phyloP scores from a whole-genome alignment of 148 eudicot species.

The Drosera capensis region DNA sequence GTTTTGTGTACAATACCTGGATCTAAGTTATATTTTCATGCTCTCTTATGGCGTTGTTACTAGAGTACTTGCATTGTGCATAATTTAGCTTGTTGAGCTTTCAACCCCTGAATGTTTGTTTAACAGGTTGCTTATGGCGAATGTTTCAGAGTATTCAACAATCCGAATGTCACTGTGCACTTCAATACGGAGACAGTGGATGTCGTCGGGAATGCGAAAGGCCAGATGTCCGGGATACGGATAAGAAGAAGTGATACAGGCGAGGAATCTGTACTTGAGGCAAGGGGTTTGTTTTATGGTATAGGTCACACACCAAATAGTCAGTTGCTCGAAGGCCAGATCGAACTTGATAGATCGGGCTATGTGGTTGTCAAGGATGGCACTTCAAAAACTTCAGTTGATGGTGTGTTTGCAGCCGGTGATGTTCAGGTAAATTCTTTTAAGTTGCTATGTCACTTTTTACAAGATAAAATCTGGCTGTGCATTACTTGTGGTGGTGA shows the following conservation, averaged over 20 bases:
- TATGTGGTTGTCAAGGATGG: constrained; percentile 78
- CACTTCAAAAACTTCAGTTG: constrained; percentile 61
- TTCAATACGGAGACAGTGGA: constrained; percentile 71
- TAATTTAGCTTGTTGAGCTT: constrained; percentile 25
- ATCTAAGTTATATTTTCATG: neutral
- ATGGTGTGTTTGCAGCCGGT: constrained; percentile 94
- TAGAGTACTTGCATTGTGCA: neutral
- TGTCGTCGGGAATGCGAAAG: constrained; percentile 66
- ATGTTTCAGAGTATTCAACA: constrained; percentile 99
- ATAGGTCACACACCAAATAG: constrained; percentile 96
- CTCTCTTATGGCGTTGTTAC: neutral
- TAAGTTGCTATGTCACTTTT: neutral
- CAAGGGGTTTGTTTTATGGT: constrained; percentile 65
- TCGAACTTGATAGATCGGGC: constrained; percentile 67
- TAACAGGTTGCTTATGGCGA: constrained; percentile 99
- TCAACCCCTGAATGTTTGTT: constrained; percentile 96
- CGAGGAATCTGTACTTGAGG: constrained; percentile 47
- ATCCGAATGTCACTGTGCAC: constrained; percentile 95
- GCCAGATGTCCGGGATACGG: constrained; percentile 43
- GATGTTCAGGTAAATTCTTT: constrained; percentile 71
- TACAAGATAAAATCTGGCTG: neutral
- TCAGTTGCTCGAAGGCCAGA: constrained; percentile 74
- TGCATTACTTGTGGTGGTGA: neutral
- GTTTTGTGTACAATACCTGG: too few relatives aligned
- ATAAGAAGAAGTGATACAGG: constrained; percentile 54